Percentiles rank a stretch among this genome's conserved stretches.
phyloP scores from a whole-genome alignment of 352 stramenopile species.

The Pythium dissimile region DNA sequence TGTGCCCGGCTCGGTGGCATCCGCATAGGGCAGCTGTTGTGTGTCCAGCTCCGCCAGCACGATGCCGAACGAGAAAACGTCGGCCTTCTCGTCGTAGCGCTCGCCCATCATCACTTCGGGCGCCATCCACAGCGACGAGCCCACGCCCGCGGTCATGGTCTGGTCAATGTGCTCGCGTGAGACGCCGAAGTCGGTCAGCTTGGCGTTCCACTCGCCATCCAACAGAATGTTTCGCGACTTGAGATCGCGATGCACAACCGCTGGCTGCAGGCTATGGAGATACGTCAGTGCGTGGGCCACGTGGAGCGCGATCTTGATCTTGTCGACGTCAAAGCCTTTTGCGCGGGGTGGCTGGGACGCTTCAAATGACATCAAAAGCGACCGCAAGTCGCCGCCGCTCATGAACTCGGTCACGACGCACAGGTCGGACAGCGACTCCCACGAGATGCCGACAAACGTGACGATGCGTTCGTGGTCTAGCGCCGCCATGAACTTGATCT shows the following conservation, averaged over 20 bases:
- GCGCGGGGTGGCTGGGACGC: slow-evolving; percentile 1
- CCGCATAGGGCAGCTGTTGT: slow-evolving; percentile 27
- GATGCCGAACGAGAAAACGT: slow-evolving; percentile 86
- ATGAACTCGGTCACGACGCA: slow-evolving; percentile 43
- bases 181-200: slow-evolving; percentile 40
- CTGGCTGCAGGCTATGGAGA: slow-evolving; percentile 10
- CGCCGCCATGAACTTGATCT: slow-evolving; percentile 23
- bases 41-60: slow-evolving; percentile 49
- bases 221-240: slow-evolving; percentile 21
- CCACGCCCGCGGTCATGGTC: slow-evolving; percentile 17
- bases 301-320: slow-evolving; percentile 38
- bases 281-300: slow-evolving; percentile 15
- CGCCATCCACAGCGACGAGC: slow-evolving; percentile 22
- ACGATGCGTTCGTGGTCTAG: slow-evolving; percentile 27
- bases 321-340: slow-evolving; percentile 32
- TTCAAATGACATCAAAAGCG: slow-evolving; percentile 21
- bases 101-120: slow-evolving; percentile 36
- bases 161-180: slow-evolving; percentile 21
- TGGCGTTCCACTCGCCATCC: slow-evolving; percentile 16
- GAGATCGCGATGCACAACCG: slow-evolving; percentile 18
- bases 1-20: slow-evolving; percentile 11
- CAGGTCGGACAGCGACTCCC: slow-evolving; percentile 35
- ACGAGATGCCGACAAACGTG: slow-evolving; percentile 42
- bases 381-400: slow-evolving; percentile 40
- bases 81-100: slow-evolving; percentile 36